Evolutionary conservation across 768 basidiomycete genomes (phyloP).

Genomic region (Tricholoma furcatifolium): DNA sequence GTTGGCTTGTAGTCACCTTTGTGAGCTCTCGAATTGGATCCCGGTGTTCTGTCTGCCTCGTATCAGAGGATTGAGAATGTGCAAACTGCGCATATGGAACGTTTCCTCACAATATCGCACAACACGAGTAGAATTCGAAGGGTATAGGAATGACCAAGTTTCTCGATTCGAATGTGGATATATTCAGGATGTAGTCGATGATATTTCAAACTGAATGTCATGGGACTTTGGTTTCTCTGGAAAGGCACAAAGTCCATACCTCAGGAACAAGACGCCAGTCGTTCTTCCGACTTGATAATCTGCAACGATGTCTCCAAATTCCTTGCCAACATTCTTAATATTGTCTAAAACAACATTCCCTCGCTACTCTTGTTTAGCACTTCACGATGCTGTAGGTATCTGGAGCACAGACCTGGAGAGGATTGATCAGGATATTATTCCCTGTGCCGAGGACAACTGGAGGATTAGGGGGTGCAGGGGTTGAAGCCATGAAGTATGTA

Average conservation of each 20-base stretch:
- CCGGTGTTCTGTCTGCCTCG: slow-evolving; percentile 77
- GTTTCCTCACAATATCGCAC: slow-evolving; percentile 82
- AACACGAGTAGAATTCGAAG: slow-evolving; percentile 84
- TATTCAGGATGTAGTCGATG: slow-evolving; percentile 98
- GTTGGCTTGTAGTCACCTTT: slow-evolving; percentile 48
- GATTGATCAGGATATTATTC: slow-evolving; percentile 63
- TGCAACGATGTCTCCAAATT: slow-evolving; percentile 89
- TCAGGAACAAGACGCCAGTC: slow-evolving; percentile 89
- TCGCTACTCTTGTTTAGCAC: slow-evolving; percentile 44
- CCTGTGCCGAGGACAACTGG: slow-evolving; percentile 64
- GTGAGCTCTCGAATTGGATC: slow-evolving; percentile 92
- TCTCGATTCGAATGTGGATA: slow-evolving; percentile 87
- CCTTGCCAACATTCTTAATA: slow-evolving; percentile 87
- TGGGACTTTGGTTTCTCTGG: neutral
- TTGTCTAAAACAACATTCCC: slow-evolving; percentile 87
- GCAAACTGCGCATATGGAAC: neutral
- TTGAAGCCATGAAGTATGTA: slow-evolving; percentile 10
- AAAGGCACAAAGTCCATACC: slow-evolving; percentile 41
- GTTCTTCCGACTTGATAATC: slow-evolving; percentile 97
- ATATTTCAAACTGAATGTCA: slow-evolving; percentile 70
- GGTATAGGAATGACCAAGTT: slow-evolving; percentile 77
- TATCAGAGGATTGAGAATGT: neutral
- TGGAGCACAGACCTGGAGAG: slow-evolving; percentile 46
- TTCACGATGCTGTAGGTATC: neutral
- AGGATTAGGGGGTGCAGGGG: slow-evolving; percentile 38